Base-by-base conservation (phyloP, 1,284 basidiomycete species). In the Pascua guehoae region DNA sequence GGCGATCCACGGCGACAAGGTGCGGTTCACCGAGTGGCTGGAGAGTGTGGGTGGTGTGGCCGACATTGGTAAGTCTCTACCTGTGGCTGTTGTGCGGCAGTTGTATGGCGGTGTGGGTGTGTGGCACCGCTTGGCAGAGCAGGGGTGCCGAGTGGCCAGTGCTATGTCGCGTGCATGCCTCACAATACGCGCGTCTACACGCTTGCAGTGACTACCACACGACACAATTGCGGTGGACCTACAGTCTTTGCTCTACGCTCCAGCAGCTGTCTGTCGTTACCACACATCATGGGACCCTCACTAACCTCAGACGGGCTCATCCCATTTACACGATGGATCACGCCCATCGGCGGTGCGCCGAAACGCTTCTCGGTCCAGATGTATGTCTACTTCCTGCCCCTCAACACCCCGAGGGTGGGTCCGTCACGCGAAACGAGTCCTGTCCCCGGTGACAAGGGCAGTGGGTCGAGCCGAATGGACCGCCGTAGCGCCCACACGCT, bases 251-350 rank as follows among this genome's bases (percentile, higher is more conserved):
- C 24, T 7, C 24, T 32, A 32, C 24, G 3, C 7, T 32, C 7
- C 24, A 32, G 7, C 24, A 32, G 24, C 24, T 32, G 24, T 3
- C 7, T 7, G 24, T 7, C 24, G 24, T 32, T 32, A 32, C 24
- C 24, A 32, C 24, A 32, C 24, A 32, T 3, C 24, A 32, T 7
- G 7, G 24, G 24, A 32, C 24, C 32, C 44, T 18, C 16, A 38
- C 50, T 55, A 4, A 39, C 32, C 0, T 12, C 49, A 61, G 60
- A 53, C 18, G 54, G 51, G 12, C 54, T 61, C 32, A 47, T 61
- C 12, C 56, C 60, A 2, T 61, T 61, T 42, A 61, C 60, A 41
- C 56, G 60, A 18, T 61, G 60, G 60, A 58, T 61, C 32, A 61
- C 60, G 15, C 60, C 60, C 8, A 47, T 51, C 4, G 41, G 48